phyloP scores from a whole-genome alignment of 2,329 filamentous ascomycete genomes.

The Nigrograna mackinnonii region DNA sequence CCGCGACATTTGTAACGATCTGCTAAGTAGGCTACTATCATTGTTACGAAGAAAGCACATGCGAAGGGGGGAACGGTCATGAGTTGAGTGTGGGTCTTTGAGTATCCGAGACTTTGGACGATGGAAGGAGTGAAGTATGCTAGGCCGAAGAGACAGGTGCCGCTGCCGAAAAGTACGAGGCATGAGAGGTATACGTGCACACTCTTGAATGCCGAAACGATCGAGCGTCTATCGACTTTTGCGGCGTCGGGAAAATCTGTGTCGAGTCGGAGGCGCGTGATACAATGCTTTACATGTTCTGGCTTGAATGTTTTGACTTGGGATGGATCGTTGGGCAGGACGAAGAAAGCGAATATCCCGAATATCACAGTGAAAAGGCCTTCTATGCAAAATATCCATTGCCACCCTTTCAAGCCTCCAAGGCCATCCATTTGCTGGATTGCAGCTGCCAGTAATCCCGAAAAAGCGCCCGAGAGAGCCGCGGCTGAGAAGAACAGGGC shows the following conservation, averaged over 20 bases:
- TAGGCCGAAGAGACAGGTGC: conserved; percentile 37
- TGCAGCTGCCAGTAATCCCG: conserved; percentile 59
- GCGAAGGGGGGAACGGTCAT: conserved; percentile 67
- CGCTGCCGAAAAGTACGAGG: conserved; percentile 30
- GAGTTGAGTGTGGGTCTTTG: conserved; percentile 62
- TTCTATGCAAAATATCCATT: conserved; percentile 23
- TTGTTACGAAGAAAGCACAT: conserved; percentile 44
- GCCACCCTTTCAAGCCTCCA: conserved; percentile 14
- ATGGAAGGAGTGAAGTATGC: conserved; percentile 68
- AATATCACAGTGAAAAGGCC: conserved; percentile 24
- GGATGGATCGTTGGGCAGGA: conserved; percentile 55
- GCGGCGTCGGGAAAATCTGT: conserved; percentile 51
- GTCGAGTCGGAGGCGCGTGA: conserved; percentile 40
- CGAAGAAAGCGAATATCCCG: conserved; percentile 44
- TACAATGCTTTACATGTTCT: conserved; percentile 36
- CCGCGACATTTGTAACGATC: too few species aligned
- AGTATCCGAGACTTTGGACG: conserved; percentile 59
- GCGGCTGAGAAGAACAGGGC: conserved; percentile 60
- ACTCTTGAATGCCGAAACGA: conserved; percentile 55
- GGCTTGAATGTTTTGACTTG: conserved; percentile 52
- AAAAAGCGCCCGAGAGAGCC: conserved; percentile 60
- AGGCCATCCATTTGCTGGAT: conserved; percentile 46
- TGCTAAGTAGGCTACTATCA: conserved; percentile 20
- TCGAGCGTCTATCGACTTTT: conserved; percentile 49
- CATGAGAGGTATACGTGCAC: conserved; percentile 58